Percentiles rank a stretch among this genome's conserved stretches.
These are phyloP conservation scores for Nephelium lappaceum DNA, from an alignment of 345 rosid species.

Conservation along the genomic window DNA sequence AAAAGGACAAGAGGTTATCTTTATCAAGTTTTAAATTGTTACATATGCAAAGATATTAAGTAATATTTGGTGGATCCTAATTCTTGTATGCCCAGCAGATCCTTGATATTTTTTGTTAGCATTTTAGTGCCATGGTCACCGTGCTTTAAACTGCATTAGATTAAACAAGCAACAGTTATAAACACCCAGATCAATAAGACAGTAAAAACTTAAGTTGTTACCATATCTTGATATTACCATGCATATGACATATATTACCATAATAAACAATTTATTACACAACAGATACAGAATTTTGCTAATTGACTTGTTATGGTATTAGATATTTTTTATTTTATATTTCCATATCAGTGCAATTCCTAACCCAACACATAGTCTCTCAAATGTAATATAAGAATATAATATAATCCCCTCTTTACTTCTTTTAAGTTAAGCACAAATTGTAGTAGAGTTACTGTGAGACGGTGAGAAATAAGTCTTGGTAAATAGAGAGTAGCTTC, in stretches of 20 bases:
- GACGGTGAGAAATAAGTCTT: neutral
- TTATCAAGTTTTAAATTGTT: neutral
- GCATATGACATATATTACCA: neutral
- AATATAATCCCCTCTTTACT: neutral
- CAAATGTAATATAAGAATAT: neutral
- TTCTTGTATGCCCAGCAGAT: too few relatives aligned
- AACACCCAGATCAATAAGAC: neutral
- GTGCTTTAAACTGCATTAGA: neutral
- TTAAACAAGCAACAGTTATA: neutral
- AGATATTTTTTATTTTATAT: neutral
- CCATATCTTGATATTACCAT: neutral
- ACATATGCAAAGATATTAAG: neutral
- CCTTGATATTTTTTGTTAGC: neutral
- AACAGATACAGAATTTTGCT: too few relatives aligned
- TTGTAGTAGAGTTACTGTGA: too few relatives aligned
- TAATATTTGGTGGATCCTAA: neutral
- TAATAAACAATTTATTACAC: too few relatives aligned
- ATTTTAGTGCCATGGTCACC: neutral
- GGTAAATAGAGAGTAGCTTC: neutral
- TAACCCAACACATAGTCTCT: neutral
- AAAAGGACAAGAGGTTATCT: neutral
- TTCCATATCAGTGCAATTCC: neutral
- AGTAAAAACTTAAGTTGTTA: neutral
- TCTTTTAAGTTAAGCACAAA: neutral
- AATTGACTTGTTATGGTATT: too few relatives aligned